Percentiles rank a stretch among this genome's conserved stretches.
Conservation (phyloP, 2,329 filamentous ascomycete species). For the Sphaerulina populicola region DNA sequence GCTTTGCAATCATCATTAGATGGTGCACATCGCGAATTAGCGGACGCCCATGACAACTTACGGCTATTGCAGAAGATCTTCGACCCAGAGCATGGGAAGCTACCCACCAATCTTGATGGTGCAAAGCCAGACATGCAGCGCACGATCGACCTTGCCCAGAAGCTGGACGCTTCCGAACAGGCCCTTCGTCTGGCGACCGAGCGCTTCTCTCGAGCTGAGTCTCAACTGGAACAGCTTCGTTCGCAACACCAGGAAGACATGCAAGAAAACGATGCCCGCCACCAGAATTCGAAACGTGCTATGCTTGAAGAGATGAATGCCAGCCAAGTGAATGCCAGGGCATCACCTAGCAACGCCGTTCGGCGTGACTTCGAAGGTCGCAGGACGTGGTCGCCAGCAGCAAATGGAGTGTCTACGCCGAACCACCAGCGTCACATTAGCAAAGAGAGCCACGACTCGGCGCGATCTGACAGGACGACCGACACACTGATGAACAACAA, state of each 20-base stretch:
- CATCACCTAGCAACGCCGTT: conserved; percentile 61
- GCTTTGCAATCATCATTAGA: conserved; percentile 73
- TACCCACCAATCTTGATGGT: conserved; percentile 57
- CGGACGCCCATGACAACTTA: conserved; percentile 70
- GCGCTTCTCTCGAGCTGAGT: conserved; percentile 71
- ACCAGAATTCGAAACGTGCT: conserved; percentile 59
- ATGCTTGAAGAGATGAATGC: conserved; percentile 80
- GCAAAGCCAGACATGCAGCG: conserved; percentile 59
- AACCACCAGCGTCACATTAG: conserved; percentile 59
- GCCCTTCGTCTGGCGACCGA: conserved; percentile 77
- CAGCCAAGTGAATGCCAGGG: conserved; percentile 64
- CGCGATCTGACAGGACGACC: conserved; percentile 72
- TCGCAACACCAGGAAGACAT: conserved; percentile 64
- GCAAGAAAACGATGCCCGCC: conserved; percentile 54
- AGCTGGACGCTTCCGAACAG: conserved; percentile 81
- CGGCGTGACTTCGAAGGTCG: conserved; percentile 52
- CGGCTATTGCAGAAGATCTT: conserved; percentile 78
- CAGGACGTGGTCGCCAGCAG: conserved; percentile 60
- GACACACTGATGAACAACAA: conserved; percentile 80
- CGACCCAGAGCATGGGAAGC: conserved; percentile 53
- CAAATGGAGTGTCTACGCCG: conserved; percentile 58
- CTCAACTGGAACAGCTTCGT: conserved; percentile 69
- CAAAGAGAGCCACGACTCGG: conserved; percentile 64
- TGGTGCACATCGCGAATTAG: conserved; percentile 68
- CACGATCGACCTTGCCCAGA: conserved; percentile 68